Conservation (phyloP, 1,284 basidiomycete species). For the Malassezia globosa region DNA sequence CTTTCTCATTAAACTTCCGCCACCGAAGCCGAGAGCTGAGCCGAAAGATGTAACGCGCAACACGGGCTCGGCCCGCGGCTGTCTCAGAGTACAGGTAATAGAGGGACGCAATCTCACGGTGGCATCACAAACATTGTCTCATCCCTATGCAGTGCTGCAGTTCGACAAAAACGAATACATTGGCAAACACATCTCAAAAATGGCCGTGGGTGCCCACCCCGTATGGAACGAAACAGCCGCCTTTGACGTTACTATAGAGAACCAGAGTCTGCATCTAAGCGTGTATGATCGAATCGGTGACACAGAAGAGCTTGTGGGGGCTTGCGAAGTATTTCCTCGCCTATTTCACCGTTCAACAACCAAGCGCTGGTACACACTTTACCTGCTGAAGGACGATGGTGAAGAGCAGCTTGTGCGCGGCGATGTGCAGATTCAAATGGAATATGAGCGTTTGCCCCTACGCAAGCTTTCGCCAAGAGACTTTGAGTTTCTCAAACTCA, state of each 20-base stretch:
- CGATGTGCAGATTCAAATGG: constrained; percentile 86
- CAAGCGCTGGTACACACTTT: constrained; percentile 92
- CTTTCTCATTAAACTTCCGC: constrained; percentile 44
- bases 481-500: constrained; percentile 97
- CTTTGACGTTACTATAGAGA: constrained; percentile 76
- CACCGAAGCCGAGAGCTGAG: constrained; percentile 26
- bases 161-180: constrained; percentile 99
- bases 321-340: constrained; percentile 77
- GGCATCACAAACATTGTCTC: constrained; percentile 49
- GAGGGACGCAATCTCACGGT: constrained; percentile 67
- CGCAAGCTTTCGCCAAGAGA: constrained; percentile 53
- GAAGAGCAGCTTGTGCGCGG: constrained; percentile 50
- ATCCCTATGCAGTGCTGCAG: constrained; percentile 91
- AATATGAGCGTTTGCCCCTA: constrained; percentile 57
- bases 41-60: constrained; percentile 22
- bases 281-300: constrained; percentile 83
- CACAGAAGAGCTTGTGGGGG: constrained; percentile 76
- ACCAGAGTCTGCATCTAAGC: constrained; percentile 73
- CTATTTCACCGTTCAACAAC: constrained; percentile 83
- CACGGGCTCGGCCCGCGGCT: constrained; percentile 54
- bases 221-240: constrained; percentile 98
- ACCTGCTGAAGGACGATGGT: constrained; percentile 31
- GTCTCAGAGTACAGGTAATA: constrained; percentile 89
- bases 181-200: constrained; percentile 57
- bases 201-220: constrained; percentile 54